phyloP scores from a whole-genome alignment of 257 asterid genomes.

The Schizonepeta tenuifolia region DNA sequence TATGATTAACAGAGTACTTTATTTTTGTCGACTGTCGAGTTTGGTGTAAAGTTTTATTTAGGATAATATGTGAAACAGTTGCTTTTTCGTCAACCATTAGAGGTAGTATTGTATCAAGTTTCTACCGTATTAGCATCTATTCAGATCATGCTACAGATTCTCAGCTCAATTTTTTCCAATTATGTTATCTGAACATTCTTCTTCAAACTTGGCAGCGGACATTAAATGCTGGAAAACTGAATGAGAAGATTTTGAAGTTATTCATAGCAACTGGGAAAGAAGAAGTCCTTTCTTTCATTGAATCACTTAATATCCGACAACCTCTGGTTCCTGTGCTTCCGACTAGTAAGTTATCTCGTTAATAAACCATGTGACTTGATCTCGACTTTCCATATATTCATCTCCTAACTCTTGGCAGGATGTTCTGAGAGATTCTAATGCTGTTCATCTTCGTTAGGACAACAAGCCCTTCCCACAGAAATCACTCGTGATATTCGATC shows the following conservation, averaged over 20 bases:
- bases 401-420: conserved; percentile 51
- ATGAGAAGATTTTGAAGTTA: conserved; percentile 82
- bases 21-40: background rate
- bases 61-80: background rate
- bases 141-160: background rate
- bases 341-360: conserved; percentile 49
- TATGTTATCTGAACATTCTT: conserved; percentile 37
- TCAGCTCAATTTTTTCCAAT: conserved; percentile 4
- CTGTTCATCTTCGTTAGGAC: conserved; percentile 27
- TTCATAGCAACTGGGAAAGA: conserved; percentile 86
- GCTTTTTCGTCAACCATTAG: background rate
- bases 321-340: conserved; percentile 58
- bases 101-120: background rate
- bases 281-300: conserved; percentile 70
- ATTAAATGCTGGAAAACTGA: conserved; percentile 88
- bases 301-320: conserved; percentile 71
- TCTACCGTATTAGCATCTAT: background rate
- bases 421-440: conserved; percentile 74
- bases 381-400: conserved; percentile 30
- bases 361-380: background rate
- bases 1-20: background rate
- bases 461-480: conserved; percentile 26
- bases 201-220: conserved; percentile 69
- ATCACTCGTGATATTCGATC: background rate
- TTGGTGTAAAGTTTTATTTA: background rate